A percentile compares a stretch with the other conserved stretches of the same genome.
Conservation (phyloP, 352 stramenopile species). For the Pythium coloratum region DNA sequence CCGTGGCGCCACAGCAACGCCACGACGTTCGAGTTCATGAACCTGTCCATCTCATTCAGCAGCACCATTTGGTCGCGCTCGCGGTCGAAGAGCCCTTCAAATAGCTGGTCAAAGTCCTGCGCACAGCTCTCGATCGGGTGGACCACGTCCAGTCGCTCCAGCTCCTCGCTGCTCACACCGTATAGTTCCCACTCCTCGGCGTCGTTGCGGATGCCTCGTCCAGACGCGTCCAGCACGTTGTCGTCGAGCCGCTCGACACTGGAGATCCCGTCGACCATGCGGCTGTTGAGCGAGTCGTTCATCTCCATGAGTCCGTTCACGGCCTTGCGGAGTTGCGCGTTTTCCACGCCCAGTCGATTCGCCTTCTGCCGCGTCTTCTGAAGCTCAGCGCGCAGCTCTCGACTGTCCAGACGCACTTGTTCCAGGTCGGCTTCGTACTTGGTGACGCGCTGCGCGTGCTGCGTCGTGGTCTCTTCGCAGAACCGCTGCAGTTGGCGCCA, state of each 20-base stretch:
- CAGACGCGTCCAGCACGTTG: constrained; percentile 8
- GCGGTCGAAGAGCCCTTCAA: constrained; percentile 40
- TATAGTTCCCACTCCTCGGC: constrained; percentile 54
- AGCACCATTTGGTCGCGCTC: constrained; percentile 40
- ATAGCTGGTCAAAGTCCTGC: constrained; percentile 62
- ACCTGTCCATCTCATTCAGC: constrained; percentile 63
- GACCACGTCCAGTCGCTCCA: constrained; percentile 38
- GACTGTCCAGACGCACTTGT: constrained; percentile 31
- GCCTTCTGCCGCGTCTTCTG: constrained; percentile 51
- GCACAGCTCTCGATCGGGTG: constrained; percentile 55
- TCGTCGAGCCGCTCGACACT: constrained; percentile 28
- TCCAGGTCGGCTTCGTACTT: constrained; percentile 45
- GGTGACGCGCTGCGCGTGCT: constrained; percentile 32
- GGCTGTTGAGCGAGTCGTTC: constrained; percentile 17
- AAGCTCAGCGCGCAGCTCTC: constrained; percentile 52
- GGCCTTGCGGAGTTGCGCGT: constrained; percentile 44
- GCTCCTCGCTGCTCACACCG: constrained; percentile 37
- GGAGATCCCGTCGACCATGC: not conserved
- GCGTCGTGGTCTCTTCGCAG: constrained; percentile 32
- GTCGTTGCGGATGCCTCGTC: constrained; percentile 23
- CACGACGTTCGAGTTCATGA: constrained; percentile 68
- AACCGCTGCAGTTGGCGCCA: constrained; percentile 34
- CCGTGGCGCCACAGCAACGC: constrained; percentile 70
- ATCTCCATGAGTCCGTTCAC: constrained; percentile 41
- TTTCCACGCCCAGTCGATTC: constrained; percentile 53